Percentiles rank a stretch among this genome's conserved stretches.
phyloP scores from a whole-genome alignment of 495 filamentous ascomycete species.

The Cercophora samala region DNA sequence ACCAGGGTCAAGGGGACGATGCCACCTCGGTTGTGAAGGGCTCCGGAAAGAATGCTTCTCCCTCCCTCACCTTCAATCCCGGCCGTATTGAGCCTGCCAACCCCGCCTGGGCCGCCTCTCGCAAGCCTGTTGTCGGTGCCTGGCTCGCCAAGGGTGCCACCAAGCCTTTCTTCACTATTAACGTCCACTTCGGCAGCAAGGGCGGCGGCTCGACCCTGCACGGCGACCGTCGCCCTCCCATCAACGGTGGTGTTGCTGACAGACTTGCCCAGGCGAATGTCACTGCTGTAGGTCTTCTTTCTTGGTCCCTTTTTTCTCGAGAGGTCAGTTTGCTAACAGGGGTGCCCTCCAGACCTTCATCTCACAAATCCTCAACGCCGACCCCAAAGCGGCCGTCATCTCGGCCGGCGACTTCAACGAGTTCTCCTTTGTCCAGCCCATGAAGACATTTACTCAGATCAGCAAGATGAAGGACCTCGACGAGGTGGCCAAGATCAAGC shows the following conservation, averaged over 20 bases:
- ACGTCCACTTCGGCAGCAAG: conserved; percentile 57
- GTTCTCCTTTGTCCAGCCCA: conserved; percentile 53
- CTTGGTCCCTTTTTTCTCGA: background rate
- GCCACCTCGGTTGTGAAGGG: conserved; percentile 49
- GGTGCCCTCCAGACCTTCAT: conserved; percentile 32
- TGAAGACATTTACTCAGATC: conserved; percentile 41
- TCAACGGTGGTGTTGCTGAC: conserved; percentile 54
- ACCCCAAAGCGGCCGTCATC: conserved; percentile 46
- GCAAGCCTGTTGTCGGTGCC: conserved; percentile 57
- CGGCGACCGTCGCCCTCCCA: conserved; percentile 56
- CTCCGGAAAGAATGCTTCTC: conserved; percentile 22
- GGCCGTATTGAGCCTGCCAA: conserved; percentile 56
- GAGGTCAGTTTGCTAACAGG: too few species aligned
- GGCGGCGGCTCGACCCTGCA: conserved; percentile 55
- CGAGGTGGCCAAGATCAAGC: conserved; percentile 41
- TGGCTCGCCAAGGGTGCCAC: conserved; percentile 49
- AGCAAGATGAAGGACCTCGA: conserved; percentile 54
- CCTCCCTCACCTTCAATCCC: conserved; percentile 54
- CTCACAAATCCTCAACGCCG: conserved; percentile 40
- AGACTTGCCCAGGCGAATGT: conserved; percentile 48
- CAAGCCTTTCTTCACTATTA: conserved; percentile 55
- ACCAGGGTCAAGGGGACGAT: conserved; percentile 42
- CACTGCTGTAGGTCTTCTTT: conserved; percentile 40
- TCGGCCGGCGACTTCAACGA: conserved; percentile 62
- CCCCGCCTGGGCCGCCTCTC: conserved; percentile 47